Evolutionary conservation across 2,329 filamentous ascomycete species (phyloP), one percentile per base, ranked within the genome.

Genomic region (Thielaviopsis musarum): DNA sequence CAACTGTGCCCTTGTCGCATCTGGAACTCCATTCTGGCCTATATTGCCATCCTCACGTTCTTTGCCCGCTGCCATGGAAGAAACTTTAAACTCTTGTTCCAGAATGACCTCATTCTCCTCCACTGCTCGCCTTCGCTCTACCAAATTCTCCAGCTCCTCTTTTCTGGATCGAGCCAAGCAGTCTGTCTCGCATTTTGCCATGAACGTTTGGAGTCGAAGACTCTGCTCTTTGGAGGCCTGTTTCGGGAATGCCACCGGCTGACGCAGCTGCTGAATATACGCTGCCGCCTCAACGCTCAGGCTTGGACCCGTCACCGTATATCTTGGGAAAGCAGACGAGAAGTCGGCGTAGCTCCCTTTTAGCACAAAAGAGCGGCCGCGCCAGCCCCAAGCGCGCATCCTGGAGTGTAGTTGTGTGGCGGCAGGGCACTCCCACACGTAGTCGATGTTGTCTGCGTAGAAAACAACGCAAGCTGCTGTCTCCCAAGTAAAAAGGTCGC

Each of bases 301-400:
- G 15, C 34, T 10, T 15, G 26, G 24, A 5, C n/a, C n/a, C 3
- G 56, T 30, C 9, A 70, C 70, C 61, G 80, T 76, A 62, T 78
- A 75, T 61, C 74, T 75, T 61, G 74, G 73, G 62, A 78, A 81
- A 0, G 75, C 77, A 26, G 71, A 70, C 17, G 76, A 77, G 62
- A 81, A 81, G 62, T 81, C 78, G 54, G 73, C 72, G 65, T 77
- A 81, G 58, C 78, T 76, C 0, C 78, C 78, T 64, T 80, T 80
- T 38, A 81, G 70, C 7, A 81, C 69, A 64, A 80, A 80, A 61
- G 72, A 75, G 49, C 74, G 72, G 1, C 78, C 78, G 0, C 64
- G 62, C 78, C 78, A 81, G 22, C 73, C 75, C 63, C 72, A 71
- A 17, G 66, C 66, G 56, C 68, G 72, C 57, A 81, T 70, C 61